Base-by-base conservation (phyloP, 495 filamentous ascomycete genomes). In the Pseudomonodictys pantanalensis region DNA sequence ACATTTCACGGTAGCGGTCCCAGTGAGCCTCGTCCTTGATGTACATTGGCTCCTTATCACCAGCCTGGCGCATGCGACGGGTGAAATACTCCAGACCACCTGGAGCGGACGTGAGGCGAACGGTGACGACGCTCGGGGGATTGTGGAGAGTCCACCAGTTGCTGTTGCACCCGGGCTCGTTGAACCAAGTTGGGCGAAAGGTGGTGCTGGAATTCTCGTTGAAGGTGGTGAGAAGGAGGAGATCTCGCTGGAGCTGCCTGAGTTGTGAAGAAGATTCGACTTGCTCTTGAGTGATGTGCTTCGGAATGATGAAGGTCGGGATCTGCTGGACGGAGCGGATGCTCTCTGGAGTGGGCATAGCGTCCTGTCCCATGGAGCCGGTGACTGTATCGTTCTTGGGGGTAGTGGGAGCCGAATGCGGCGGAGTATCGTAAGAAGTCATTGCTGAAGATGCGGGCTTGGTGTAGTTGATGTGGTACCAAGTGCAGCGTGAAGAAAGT, bases 121-220 rank as follows among this genome's bases (percentile, higher is more conserved):
- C 58, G 12, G 58, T 48, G 30, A 62, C 58, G 12, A 62, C 51
- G 43, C 56, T 41, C 6, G 51, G 58, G 0, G 58, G 58, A 20
- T 47, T 55, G 9, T 62, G 52, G 3, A 55, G 25, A 20, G 50
- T 48, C 58, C 58, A 62, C 29, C 35, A 50, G 11, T 29, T 44
- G 3, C 4, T 6, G 9, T 15, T 15, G 32, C 20, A n/a, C 15
- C 0, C 6, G 23, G 7, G 23, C 12, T 30, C 6, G 1, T 8
- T 23, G 58, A 62, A 56, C 58, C 58, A 62, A 17, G 50, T 39
- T 12, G 58, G 58, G 46, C 58, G 58, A 44, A 43, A 56, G 53
- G 30, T 22, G 20, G 57, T 30, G 12, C 52, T 32, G 59, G 24
- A 51, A 22, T 59, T 59, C 24, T 63, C 59, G 9, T 44, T 30